Conservation (phyloP, 352 stramenopile species). For the Globisporangium nodosum region DNA sequence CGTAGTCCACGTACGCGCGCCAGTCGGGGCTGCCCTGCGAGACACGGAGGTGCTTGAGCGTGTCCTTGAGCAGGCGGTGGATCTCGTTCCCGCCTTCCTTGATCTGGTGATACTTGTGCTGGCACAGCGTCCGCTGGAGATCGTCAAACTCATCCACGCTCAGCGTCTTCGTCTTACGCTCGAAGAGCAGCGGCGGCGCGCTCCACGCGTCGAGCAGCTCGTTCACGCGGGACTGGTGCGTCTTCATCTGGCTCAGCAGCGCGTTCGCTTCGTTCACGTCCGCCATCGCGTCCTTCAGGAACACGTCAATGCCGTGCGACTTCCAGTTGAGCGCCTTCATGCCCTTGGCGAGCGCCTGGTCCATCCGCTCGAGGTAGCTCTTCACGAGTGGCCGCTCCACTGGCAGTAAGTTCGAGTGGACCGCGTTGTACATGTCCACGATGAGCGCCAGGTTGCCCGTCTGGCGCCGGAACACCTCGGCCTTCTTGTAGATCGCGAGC, state of each 20-base stretch:
- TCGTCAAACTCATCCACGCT: conserved; percentile 84
- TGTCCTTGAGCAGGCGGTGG: conserved; percentile 87
- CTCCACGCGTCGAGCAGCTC: conserved; percentile 81
- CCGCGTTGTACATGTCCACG: conserved; percentile 92
- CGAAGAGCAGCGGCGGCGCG: conserved; percentile 73
- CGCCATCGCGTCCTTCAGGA: conserved; percentile 86
- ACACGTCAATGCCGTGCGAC: conserved; percentile 89
- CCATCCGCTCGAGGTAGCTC: conserved; percentile 86
- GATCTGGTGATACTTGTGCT: conserved; percentile 81
- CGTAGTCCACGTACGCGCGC: conserved; percentile 90
- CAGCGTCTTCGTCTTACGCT: conserved; percentile 78
- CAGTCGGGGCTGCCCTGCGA: conserved; percentile 89
- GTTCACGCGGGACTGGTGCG: conserved; percentile 73
- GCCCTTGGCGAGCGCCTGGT: conserved; percentile 84
- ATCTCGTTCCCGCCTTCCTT: conserved; percentile 88
- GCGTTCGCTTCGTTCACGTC: conserved; percentile 87
- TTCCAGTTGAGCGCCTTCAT: conserved; percentile 92
- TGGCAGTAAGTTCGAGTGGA: conserved; percentile 79
- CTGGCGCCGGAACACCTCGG: conserved; percentile 89
- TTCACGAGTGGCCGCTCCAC: conserved; percentile 89
- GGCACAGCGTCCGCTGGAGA: conserved; percentile 62
- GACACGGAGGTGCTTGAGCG: conserved; percentile 85
- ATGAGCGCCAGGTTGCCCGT: conserved; percentile 91
- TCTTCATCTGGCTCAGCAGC: conserved; percentile 85
- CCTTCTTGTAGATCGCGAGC: conserved; percentile 88